phyloP scores from a whole-genome alignment of 2,329 filamentous ascomycete species.

The Ophiostoma triangulosporum region DNA sequence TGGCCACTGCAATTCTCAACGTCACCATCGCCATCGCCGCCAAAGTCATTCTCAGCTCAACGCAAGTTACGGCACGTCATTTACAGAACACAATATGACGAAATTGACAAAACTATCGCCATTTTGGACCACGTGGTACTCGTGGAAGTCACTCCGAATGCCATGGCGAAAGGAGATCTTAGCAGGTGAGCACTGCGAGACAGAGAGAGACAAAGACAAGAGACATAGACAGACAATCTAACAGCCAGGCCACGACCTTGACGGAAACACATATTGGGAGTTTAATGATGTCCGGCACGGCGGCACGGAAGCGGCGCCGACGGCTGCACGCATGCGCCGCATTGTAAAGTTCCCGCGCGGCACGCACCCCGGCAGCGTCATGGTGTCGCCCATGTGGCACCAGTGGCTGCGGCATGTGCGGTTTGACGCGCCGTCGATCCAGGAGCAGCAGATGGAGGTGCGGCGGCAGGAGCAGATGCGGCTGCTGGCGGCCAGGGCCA shows the following conservation, averaged over 20 bases:
- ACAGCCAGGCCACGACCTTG: constrained; percentile 43
- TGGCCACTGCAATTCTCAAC: background rate
- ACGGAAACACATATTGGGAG: constrained; percentile 58
- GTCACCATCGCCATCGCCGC: background rate
- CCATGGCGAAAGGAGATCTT: constrained; percentile 53
- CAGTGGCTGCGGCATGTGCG: constrained; percentile 55
- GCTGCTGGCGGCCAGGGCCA: constrained; percentile 44
- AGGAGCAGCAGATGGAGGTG: constrained; percentile 42
- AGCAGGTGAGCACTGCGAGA: constrained; percentile 31
- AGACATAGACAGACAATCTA: background rate
- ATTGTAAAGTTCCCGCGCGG: constrained; percentile 46
- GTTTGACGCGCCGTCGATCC: constrained; percentile 36
- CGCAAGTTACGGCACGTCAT: background rate
- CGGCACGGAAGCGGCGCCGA: constrained; percentile 15
- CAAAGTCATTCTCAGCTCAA: background rate
- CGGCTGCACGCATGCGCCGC: constrained; percentile 35
- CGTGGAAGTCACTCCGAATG: constrained; percentile 48
- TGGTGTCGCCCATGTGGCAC: constrained; percentile 50
- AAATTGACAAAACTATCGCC: constrained; percentile 16
- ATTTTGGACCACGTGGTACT: constrained; percentile 36
- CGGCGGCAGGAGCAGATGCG: constrained; percentile 39
- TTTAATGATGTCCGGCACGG: constrained; percentile 40
- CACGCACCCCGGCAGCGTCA: constrained; percentile 40
- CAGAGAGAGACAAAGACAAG: background rate
- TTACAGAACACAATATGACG: background rate